Base-by-base conservation (phyloP, 148 eudicot genomes). In the Polygonum maritimum region DNA sequence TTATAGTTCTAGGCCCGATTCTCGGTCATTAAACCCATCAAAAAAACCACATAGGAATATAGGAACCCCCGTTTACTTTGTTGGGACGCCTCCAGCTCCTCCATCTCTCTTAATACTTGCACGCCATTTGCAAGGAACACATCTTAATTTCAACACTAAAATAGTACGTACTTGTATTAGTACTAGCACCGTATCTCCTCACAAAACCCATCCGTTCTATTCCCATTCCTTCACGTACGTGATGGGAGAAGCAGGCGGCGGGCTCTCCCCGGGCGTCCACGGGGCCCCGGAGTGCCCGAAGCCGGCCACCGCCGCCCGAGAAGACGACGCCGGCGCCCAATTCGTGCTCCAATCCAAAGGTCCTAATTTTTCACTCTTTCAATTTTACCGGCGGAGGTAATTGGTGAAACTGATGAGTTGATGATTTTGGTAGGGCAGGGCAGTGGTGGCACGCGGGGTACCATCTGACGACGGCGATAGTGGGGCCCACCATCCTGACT, bases 371-470 rank as follows among this genome's bases (percentile, higher is more conserved):
- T 26, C 31, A 26, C 31, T 26, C 31, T 26, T 26, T 26, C 31
- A 26, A 26, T 0, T 26, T 26, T 26, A 0, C 31, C 31, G 31
- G 31, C 31, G 31, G 31, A 0, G 31, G 0, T 26, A 26, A 26
- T 26, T 26, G 31, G 11, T 22, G 57, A 15, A 52, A 52, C 18
- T 52, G 15, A 52, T 47, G 8, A 47, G 13, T 47, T 4, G 7
- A 18, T 3, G 18, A 48, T 11, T 48, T 16, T 2, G 16, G 49
- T 9, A 26, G 36, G 5, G 76, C 48, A 92, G 98, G 98, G 73
- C 70, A 95, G 47, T 95, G 98, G 98, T 92, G 94, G 93, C 98
- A 95, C 74, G 98, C 98, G 0, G 98, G 97, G 74, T 95, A 84
- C 77, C 98, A 95, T 45, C 76, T 95, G 74, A 92, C 97, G 71